A percentile compares a stretch with the other conserved stretches of the same genome.
Conservation (phyloP, 1,284 basidiomycete species). For the Cutaneotrichosporon cavernicola region DNA sequence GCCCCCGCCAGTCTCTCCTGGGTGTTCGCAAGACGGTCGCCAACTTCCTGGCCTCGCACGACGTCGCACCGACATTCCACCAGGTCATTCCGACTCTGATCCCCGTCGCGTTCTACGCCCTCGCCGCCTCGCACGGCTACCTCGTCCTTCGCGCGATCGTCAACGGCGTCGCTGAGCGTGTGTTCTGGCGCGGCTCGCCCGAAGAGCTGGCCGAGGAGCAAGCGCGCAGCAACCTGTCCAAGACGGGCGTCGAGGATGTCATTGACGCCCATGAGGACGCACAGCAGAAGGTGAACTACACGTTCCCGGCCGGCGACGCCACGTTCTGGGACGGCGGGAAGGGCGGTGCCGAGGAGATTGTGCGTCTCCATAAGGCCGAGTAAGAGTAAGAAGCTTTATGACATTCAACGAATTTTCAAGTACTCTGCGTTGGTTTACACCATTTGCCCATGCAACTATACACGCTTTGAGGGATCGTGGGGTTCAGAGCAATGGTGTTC, state of each 20-base stretch:
- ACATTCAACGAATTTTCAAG: neutral
- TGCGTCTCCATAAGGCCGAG: constrained; percentile 38
- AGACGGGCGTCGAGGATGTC: constrained; percentile 8
- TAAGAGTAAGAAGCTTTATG: constrained; percentile 10
- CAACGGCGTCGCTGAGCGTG: constrained; percentile 67
- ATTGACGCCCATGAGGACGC: constrained; percentile 10
- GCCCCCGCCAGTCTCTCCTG: constrained; percentile 37
- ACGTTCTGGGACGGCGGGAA: constrained; percentile 49
- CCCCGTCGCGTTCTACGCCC: constrained; percentile 69
- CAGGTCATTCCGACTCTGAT: constrained; percentile 54
- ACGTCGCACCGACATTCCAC: constrained; percentile 32
- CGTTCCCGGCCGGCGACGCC: constrained; percentile 10
- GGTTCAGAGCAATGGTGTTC: no score
- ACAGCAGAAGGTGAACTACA: neutral
- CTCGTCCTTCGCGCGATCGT: constrained; percentile 65
- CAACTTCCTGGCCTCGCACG: constrained; percentile 38
- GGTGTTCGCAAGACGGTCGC: constrained; percentile 25
- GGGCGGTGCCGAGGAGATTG: constrained; percentile 44
- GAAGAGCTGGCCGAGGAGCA: constrained; percentile 55
- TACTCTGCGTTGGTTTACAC: neutral
- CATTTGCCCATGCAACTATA: neutral
- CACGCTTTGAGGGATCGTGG: neutral
- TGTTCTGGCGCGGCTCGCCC: constrained; percentile 69
- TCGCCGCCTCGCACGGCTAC: constrained; percentile 78
- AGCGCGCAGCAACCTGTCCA: constrained; percentile 7